Evolutionary conservation across 2,329 filamentous ascomycete species (phyloP).

Genomic region (Pseudogymnoascus sp.): DNA sequence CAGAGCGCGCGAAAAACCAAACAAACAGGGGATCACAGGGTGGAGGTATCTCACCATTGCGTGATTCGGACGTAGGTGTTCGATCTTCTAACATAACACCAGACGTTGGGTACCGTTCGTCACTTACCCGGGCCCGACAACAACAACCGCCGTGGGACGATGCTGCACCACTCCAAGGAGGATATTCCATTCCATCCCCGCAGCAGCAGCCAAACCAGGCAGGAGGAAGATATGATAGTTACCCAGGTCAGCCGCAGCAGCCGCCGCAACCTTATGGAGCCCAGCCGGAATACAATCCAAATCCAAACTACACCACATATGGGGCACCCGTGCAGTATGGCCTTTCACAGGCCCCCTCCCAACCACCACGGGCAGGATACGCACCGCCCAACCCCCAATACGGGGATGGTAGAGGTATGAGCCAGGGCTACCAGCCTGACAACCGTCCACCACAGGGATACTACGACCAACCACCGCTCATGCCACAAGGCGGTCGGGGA

Average conservation of each 20-base stretch:
- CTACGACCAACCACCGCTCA: not conserved
- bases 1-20: constrained; percentile 22
- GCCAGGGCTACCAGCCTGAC: not conserved
- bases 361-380: not conserved
- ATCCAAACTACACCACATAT: not conserved
- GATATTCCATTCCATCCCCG: constrained; percentile 18
- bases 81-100: constrained; percentile 29
- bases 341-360: not conserved
- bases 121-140: constrained; percentile 27
- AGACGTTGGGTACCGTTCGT: constrained; percentile 27
- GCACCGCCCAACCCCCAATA: not conserved
- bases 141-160: constrained; percentile 27
- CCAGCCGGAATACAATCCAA: not conserved
- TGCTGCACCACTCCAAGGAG: constrained; percentile 11
- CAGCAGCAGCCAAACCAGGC: constrained; percentile 15
- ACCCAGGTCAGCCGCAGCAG: not conserved
- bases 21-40: constrained; percentile 21
- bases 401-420: not conserved
- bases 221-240: not conserved
- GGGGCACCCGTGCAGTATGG: not conserved
- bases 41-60: constrained; percentile 27
- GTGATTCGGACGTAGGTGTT: constrained; percentile 25
- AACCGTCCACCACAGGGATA: not conserved
- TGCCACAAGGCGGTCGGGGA: not conserved
- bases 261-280: not conserved